Conservation (phyloP, 257 asterid genomes). For the Mentha longifolia region DNA sequence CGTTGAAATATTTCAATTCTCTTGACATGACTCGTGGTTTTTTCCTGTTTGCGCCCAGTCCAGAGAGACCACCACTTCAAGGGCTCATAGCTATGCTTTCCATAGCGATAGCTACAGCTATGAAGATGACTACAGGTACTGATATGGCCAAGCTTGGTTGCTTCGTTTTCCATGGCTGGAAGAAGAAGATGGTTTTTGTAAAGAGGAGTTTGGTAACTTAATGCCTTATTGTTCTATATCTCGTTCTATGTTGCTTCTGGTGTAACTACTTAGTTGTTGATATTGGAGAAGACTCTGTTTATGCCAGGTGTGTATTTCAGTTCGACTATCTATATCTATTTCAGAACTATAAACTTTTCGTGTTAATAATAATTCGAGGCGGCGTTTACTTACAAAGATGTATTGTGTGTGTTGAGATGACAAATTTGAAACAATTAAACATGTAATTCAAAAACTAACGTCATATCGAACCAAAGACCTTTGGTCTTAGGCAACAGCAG, state of each 20-base stretch:
- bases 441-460: too few relatives aligned
- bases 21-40: constrained; percentile 21
- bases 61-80: constrained; percentile 38
- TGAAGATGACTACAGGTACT: constrained; percentile 58
- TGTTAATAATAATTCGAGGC: neutral
- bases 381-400: neutral
- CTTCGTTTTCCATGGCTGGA: constrained; percentile 4
- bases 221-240: constrained; percentile 29
- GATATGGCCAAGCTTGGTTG: constrained; percentile 28
- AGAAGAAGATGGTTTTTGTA: constrained; percentile 39
- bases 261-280: constrained; percentile 23
- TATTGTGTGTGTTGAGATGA: too few relatives aligned
- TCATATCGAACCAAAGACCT: too few relatives aligned
- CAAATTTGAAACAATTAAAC: too few relatives aligned
- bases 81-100: constrained; percentile 43
- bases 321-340: neutral
- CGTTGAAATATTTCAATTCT: too few relatives aligned
- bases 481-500: too few relatives aligned
- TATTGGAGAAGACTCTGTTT: too few relatives aligned
- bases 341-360: neutral
- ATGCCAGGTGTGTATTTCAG: too few relatives aligned
- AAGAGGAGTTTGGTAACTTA: constrained; percentile 30
- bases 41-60: constrained; percentile 45
- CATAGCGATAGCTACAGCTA: constrained; percentile 58
- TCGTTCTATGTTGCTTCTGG: constrained; percentile 19